Base-by-base conservation (phyloP, 2,329 filamentous ascomycete species). In the Venturia asperata region DNA sequence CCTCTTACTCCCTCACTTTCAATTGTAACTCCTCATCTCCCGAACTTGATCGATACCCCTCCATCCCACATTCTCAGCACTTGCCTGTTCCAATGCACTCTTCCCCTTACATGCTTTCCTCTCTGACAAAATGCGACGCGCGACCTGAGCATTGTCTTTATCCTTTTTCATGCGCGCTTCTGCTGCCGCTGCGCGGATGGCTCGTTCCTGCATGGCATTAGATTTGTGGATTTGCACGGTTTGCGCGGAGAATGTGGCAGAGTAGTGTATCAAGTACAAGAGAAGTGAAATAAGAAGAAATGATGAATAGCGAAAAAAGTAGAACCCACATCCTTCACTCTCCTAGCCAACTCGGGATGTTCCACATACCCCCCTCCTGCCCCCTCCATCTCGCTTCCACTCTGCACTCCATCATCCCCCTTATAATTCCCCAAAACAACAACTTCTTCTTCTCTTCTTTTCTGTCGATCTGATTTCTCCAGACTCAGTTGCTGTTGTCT, bases 21-120 rank as follows among this genome's bases (percentile, higher is more conserved):
- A 61, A 24, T 61, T 61, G 11, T 61, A 61, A 42, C 58, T 61
- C 41, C 58, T 61, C n/a, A 61, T 61, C 37, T 61, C 58, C 13
- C 37, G 15, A 1, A 42, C 24, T 19, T 6, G 19, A 61, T 61
- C 58, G 1, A 15, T 7, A 24, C 24, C 13, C 24, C 58, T 61
- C 58, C 58, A 63, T 15, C 61, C 61, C 21, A 27, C 21, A 63
- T 63, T 63, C 61, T 63, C 61, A 13, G 19, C 45, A 52, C 61
- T 63, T 11, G 41, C 42, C 43, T 63, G 61, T 42, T 63, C 42
- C 43, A 34, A 63, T 5, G 61, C 61, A 30, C 37, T 45, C 30
- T 10, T 34, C 34, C 45, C 45, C 42, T 63, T 63, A 17, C 19
- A 7, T 9, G 21, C 61, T 42, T 63, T 63, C 30, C 27, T n/a